A percentile compares a stretch with the other conserved stretches of the same genome.
phyloP scores from a whole-genome alignment of 2,329 filamentous ascomycete genomes.

The Teratosphaeria pseudoeucalypti region DNA sequence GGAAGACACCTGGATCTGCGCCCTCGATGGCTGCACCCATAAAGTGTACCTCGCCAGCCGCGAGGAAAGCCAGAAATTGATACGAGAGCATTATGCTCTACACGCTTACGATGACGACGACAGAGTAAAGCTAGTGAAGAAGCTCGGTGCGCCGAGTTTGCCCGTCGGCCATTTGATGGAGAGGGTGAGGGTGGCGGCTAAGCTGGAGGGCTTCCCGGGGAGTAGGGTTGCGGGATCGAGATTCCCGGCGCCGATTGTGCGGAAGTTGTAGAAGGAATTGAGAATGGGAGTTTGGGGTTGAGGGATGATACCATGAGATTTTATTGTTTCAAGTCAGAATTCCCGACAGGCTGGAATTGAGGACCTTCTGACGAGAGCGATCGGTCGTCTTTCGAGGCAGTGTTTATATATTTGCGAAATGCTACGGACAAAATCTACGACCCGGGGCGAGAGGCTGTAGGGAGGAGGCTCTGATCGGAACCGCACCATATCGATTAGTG shows the following conservation, averaged over 20 bases:
- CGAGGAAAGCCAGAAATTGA: slow-evolving; percentile 44
- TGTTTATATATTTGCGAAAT: too few species aligned
- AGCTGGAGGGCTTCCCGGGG: slow-evolving; percentile 4
- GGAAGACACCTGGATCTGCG: slow-evolving; percentile 54
- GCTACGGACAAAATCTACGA: too few species aligned
- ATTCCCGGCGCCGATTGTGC: slow-evolving; percentile 3
- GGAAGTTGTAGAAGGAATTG: not conserved
- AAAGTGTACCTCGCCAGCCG: slow-evolving; percentile 54
- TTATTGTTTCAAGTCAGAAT: too few species aligned
- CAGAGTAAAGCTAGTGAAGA: slow-evolving; percentile 43
- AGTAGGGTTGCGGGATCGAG: slow-evolving; percentile 2
- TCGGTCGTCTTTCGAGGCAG: too few species aligned
- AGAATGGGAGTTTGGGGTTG: too few species aligned
- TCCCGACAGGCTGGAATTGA: too few species aligned
- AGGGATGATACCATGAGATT: too few species aligned
- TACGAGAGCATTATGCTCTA: slow-evolving; percentile 50
- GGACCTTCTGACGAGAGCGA: too few species aligned
- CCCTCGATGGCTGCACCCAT: slow-evolving; percentile 52
- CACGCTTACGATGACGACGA: slow-evolving; percentile 49
- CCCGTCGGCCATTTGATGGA: slow-evolving; percentile 37
- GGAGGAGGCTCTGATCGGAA: too few species aligned
- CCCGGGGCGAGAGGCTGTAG: too few species aligned
- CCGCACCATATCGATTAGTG: too few species aligned
- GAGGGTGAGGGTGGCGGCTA: slow-evolving; percentile 28
- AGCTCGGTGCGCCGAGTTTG: slow-evolving; percentile 42